Evolutionary conservation across 805 yeast species (phyloP), one percentile per base, ranked within the genome.

Genomic region (Candida sanyiensis): DNA sequence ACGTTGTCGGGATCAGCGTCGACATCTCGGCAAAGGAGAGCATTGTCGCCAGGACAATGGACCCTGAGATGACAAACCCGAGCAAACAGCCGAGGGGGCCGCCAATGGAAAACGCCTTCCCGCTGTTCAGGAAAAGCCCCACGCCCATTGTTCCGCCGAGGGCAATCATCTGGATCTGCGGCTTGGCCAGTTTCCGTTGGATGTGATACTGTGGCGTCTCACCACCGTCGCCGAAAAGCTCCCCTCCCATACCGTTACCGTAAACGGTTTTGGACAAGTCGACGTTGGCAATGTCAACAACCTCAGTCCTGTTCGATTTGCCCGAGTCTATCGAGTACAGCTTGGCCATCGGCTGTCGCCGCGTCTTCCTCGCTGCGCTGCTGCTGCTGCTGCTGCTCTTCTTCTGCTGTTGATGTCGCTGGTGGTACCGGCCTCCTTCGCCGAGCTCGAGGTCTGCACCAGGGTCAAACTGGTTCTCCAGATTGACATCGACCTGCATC

Each of bases 71-170:
- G 0, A 70, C 39, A 53, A 78, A 83, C 2, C 90, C 89, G 11
- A 83, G 48, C 5, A 83, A 59, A 7, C 86, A 75, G 0, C 94
- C 94, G 37, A 83, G 62, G 1, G 90, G 90, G 2, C 94, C 94
- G 3, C 84, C 82, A 13, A 78, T 77, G 15, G 78, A 68, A 37
- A 83, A 70, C 1, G 87, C 83, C 50, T 82, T 80, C 4, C 93
- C 89, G 6, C 83, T 73, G 30, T 80, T 75, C 18, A 83, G 61
- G 40, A 80, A 70, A 15, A 83, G 58, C 0, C 94, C 93, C 12
- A 83, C 90, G 1, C 93, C 93, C 5, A 83, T 57, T 0, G 89
- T 81, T 2, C 88, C 90, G 3, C 88, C 87, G 22, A 84, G 64
- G 0, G 89, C 83, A 33, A 83, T 78, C 78, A 83, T 80, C 52